These are phyloP conservation scores for Aciculoconidium aculeatum DNA, from an alignment of 805 yeast genomes.

Conservation along the genomic window DNA sequence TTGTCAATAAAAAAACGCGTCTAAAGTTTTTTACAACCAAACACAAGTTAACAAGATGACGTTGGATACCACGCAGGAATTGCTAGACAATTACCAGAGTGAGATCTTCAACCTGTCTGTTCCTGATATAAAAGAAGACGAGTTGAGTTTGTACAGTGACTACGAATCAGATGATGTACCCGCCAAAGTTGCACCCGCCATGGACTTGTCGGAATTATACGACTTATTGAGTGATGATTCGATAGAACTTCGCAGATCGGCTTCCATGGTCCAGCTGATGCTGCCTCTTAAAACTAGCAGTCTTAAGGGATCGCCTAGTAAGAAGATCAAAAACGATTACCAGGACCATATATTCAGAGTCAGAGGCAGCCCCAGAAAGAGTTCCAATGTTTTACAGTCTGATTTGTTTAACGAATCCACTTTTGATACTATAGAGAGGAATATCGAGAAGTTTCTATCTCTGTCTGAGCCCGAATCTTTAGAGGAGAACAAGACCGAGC, in stretches of 20 bases:
- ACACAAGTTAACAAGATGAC: slow-evolving; percentile 1
- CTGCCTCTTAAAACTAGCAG: slow-evolving; percentile 9
- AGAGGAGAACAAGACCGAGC: slow-evolving; percentile 14
- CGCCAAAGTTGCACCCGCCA: slow-evolving; percentile 1
- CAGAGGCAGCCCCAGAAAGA: slow-evolving; percentile 13
- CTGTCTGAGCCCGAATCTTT: slow-evolving; percentile 1
- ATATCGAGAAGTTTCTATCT: slow-evolving; percentile 9
- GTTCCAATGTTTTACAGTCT: slow-evolving; percentile 1
- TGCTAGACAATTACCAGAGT: slow-evolving; percentile 9
- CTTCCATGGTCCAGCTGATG: slow-evolving; percentile 4
- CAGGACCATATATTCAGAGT: slow-evolving; percentile 12
- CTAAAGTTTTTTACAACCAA: no score
- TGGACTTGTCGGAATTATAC: slow-evolving; percentile 9
- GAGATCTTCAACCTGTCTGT: slow-evolving; percentile 1
- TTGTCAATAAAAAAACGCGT: no score
- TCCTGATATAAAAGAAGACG: slow-evolving; percentile 7
- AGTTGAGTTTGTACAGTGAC: slow-evolving; percentile 14
- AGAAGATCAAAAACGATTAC: slow-evolving; percentile 13
- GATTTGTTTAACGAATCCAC: neutral
- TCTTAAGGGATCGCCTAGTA: slow-evolving; percentile 12
- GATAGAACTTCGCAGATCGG: slow-evolving; percentile 11
- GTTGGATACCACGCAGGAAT: slow-evolving; percentile 11
- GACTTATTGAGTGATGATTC: slow-evolving; percentile 15
- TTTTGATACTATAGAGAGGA: slow-evolving; percentile 8
- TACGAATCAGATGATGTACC: slow-evolving; percentile 3